A percentile compares a stretch with the other conserved stretches of the same genome.
These are phyloP conservation scores for Monosporascus sp. DNA, from an alignment of 2,329 filamentous ascomycete genomes.

Conservation along the genomic window DNA sequence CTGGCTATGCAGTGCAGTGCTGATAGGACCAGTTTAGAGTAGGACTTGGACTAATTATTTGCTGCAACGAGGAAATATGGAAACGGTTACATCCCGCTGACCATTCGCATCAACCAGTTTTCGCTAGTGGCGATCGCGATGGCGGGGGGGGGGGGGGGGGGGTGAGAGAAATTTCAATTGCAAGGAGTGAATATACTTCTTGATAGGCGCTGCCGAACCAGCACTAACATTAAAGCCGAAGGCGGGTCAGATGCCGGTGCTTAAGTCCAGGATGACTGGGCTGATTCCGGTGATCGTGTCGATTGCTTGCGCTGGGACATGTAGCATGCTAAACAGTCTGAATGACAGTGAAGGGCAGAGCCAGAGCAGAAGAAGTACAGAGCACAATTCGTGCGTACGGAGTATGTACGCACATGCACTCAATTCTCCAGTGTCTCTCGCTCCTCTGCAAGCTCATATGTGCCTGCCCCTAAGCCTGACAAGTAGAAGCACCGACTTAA, in stretches of 20 bases:
- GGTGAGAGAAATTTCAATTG: background rate
- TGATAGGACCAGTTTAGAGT: background rate
- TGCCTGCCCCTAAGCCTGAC: background rate
- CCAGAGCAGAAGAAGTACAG: too few relatives aligned
- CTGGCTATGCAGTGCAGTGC: background rate
- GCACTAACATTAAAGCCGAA: background rate
- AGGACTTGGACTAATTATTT: too few relatives aligned
- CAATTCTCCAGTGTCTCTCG: too few relatives aligned
- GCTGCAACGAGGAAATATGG: background rate
- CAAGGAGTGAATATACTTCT: background rate
- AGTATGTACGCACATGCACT: too few relatives aligned
- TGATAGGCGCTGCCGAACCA: background rate
- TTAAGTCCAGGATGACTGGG: too few relatives aligned
- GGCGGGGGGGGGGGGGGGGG: background rate
- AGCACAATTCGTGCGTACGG: too few relatives aligned
- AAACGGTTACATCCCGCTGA: background rate
- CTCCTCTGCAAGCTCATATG: too few relatives aligned
- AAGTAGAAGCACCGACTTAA: background rate
- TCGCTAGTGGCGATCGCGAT: constrained; percentile 15
- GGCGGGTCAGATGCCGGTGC: background rate
- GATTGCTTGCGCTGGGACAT: too few relatives aligned
- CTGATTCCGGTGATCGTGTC: too few relatives aligned
- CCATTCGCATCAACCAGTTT: background rate
- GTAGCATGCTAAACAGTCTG: too few relatives aligned
- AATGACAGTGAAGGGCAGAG: too few relatives aligned